phyloP scores from a whole-genome alignment of 257 asterid species.

The Mitragyna speciosa region DNA sequence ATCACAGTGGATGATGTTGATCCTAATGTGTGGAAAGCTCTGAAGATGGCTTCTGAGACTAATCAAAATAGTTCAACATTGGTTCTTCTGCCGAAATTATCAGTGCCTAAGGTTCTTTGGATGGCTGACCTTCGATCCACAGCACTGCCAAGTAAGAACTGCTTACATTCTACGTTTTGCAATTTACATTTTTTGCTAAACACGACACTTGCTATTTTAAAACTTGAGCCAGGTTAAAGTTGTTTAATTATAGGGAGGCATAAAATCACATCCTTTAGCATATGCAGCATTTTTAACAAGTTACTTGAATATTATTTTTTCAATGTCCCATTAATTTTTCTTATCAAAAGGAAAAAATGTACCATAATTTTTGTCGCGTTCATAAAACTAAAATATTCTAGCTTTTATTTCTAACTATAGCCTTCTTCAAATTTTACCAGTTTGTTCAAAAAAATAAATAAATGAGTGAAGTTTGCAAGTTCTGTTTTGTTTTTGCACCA shows the following conservation, averaged over 20 bases:
- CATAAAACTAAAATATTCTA: no score
- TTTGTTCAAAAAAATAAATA: no score
- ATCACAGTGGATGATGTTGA: slow-evolving; percentile 62
- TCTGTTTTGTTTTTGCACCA: no score
- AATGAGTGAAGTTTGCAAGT: no score
- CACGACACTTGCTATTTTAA: neutral
- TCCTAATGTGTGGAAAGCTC: slow-evolving; percentile 62
- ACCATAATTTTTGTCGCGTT: no score
- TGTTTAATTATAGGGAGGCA: no score
- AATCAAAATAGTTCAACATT: slow-evolving; percentile 39
- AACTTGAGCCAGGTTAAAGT: neutral
- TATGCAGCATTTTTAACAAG: neutral
- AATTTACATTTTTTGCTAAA: neutral
- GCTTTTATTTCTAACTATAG: no score
- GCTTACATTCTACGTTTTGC: neutral
- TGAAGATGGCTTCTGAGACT: slow-evolving; percentile 70
- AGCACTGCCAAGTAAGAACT: slow-evolving; percentile 69
- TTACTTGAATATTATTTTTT: no score
- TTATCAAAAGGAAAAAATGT: no score
- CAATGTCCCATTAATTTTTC: neutral
- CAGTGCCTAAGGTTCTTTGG: slow-evolving; percentile 76
- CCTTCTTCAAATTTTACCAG: no score
- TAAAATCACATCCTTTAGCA: neutral
- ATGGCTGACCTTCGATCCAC: slow-evolving; percentile 91
- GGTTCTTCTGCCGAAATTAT: slow-evolving; percentile 63